These are phyloP conservation scores for Drechslera avenae DNA, from an alignment of 2,329 filamentous ascomycete species.

Conservation along the genomic window DNA sequence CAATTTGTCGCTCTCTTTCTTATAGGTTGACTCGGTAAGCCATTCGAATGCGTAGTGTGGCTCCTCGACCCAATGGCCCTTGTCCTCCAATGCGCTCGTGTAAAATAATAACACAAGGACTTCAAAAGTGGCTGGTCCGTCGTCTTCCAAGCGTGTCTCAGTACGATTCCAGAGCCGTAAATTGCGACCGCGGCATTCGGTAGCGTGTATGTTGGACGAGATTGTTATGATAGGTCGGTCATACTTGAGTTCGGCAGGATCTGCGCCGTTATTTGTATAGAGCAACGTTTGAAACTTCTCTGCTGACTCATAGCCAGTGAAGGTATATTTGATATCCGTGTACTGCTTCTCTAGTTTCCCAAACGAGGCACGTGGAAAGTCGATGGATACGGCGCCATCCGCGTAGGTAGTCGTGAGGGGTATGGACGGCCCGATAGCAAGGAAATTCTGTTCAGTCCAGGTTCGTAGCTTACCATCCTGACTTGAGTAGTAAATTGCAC, in stretches of 20 bases:
- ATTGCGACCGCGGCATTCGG: slow-evolving; percentile 40
- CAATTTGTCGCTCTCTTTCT: slow-evolving; percentile 31
- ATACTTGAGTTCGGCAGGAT: slow-evolving; percentile 33
- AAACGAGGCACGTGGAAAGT: slow-evolving; percentile 37
- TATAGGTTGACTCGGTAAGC: slow-evolving; percentile 31
- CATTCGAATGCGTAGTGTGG: slow-evolving; percentile 41
- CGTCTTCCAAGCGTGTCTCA: slow-evolving; percentile 24
- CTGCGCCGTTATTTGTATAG: slow-evolving; percentile 41
- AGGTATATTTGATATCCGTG: slow-evolving; percentile 39
- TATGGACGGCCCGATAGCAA: slow-evolving; percentile 37
- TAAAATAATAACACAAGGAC: slow-evolving; percentile 39
- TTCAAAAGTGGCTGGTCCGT: slow-evolving; percentile 21
- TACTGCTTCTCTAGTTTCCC: slow-evolving; percentile 34
- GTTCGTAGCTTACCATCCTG: slow-evolving; percentile 22
- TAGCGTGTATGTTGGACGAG: slow-evolving; percentile 34
- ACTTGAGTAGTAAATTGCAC: slow-evolving; percentile 30
- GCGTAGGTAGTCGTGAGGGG: slow-evolving; percentile 36
- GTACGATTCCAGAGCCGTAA: slow-evolving; percentile 34
- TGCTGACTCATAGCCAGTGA: slow-evolving; percentile 19
- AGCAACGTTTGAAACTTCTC: slow-evolving; percentile 38
- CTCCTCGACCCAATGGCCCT: slow-evolving; percentile 43
- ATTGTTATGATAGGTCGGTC: slow-evolving; percentile 33
- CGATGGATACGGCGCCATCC: slow-evolving; percentile 37
- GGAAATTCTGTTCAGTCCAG: slow-evolving; percentile 40
- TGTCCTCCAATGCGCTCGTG: slow-evolving; percentile 36